A percentile compares a stretch with the other conserved stretches of the same genome.
Evolutionary conservation across 768 basidiomycete genomes (phyloP).

Genomic region (Tubosaeta sp.): DNA sequence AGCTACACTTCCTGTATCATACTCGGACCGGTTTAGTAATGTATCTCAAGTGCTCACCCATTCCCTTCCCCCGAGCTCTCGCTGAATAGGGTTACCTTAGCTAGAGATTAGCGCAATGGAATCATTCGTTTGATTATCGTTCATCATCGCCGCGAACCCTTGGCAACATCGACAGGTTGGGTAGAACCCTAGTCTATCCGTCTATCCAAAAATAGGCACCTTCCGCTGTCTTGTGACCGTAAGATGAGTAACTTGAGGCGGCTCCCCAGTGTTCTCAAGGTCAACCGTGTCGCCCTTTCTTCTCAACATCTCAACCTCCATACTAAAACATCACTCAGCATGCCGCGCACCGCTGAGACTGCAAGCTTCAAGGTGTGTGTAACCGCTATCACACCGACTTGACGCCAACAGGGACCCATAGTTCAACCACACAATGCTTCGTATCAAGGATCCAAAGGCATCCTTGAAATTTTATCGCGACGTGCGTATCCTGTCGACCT

Average conservation of each 20-base stretch:
- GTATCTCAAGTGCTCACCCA: not conserved
- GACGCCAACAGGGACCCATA: conserved; percentile 21
- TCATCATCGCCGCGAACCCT: not conserved
- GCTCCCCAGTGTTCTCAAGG: conserved; percentile 6
- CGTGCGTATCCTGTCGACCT: conserved; percentile 31
- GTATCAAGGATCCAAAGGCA: conserved; percentile 81
- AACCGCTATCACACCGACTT: not conserved
- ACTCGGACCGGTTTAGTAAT: conserved; percentile 4
- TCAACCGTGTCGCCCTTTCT: conserved; percentile 1
- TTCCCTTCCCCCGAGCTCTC: not conserved
- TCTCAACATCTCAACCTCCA: conserved; percentile 1
- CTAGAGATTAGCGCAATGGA: not conserved
- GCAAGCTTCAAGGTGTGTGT: conserved; percentile 54
- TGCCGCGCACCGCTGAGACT: conserved; percentile 64
- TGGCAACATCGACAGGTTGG: not conserved
- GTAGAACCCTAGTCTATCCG: not conserved
- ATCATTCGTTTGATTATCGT: not conserved
- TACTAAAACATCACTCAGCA: conserved; percentile 28
- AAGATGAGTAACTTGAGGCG: not conserved
- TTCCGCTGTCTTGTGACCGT: conserved; percentile 4
- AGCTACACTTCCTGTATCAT: conserved; percentile 6
- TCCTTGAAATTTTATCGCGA: conserved; percentile 81
- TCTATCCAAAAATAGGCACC: conserved; percentile 13
- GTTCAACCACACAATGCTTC: conserved; percentile 88
- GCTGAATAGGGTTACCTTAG: not conserved